Percentiles rank a stretch among this genome's conserved stretches.
Conservation (phyloP, 2,329 filamentous ascomycete species). For the Ustulina deusta region DNA sequence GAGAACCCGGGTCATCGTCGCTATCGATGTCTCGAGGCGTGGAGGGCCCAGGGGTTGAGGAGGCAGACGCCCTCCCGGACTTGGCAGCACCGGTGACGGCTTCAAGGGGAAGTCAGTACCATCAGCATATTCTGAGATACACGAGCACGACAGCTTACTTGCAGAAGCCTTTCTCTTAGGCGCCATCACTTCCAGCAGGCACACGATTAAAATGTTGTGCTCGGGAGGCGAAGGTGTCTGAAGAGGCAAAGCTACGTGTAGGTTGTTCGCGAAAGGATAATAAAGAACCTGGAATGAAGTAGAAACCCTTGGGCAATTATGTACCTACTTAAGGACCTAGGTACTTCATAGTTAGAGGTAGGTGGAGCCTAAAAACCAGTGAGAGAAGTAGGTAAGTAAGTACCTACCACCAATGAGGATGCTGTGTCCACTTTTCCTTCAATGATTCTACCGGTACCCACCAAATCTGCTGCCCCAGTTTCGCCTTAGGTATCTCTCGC, state of each 20-base stretch:
- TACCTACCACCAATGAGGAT: too few species aligned
- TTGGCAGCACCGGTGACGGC: slow-evolving; percentile 64
- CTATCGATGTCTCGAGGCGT: slow-evolving; percentile 70
- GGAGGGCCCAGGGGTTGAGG: slow-evolving; percentile 70
- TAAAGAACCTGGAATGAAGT: slow-evolving; percentile 1
- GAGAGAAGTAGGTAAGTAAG: too few species aligned
- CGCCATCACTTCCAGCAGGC: slow-evolving; percentile 64
- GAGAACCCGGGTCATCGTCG: slow-evolving; percentile 57
- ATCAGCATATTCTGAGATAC: slow-evolving; percentile 28
- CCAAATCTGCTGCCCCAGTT: not conserved
- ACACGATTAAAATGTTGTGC: slow-evolving; percentile 11
- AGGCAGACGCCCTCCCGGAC: slow-evolving; percentile 66
- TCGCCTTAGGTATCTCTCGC: not conserved
- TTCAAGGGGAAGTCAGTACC: slow-evolving; percentile 52
- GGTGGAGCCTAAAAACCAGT: slow-evolving; percentile 1
- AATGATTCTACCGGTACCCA: too few species aligned
- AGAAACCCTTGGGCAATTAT: not conserved
- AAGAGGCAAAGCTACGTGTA: slow-evolving; percentile 16
- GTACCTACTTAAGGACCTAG: not conserved
- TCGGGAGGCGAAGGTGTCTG: slow-evolving; percentile 27
- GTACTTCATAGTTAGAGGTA: not conserved
- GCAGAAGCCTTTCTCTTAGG: slow-evolving; percentile 76
- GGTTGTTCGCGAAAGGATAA: not conserved
- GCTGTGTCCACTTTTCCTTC: not conserved
- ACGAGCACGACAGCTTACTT: slow-evolving; percentile 53